Evolutionary conservation across 352 stramenopile species (phyloP), one percentile per base, ranked within the genome.

Genomic region (Sclerospora graminicola): DNA sequence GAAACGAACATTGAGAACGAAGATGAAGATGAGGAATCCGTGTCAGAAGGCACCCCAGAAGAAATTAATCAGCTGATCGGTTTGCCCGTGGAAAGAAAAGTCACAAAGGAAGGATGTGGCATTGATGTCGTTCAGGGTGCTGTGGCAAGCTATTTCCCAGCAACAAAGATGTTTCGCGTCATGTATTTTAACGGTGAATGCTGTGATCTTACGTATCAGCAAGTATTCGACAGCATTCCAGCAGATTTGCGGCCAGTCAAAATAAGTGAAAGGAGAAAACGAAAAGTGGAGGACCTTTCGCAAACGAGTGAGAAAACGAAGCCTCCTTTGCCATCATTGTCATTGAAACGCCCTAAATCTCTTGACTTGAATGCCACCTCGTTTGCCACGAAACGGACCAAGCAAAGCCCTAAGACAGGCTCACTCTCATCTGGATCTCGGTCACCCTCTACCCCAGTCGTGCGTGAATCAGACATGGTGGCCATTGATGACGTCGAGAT

Each of bases 81-180:
- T 0, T 59, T 70, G 14, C 56, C 55, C 8, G 60, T 88, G 15
- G 60, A 62, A 19, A 72, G 62, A 38, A 54, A 35, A 8, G 41
- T 69, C 21, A 42, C 56, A 18, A 66, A 59, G 27, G 53, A 60
- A 47, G 49, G 43, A 23, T 60, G 63, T 9, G 51, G 43, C 1
- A 41, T 56, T 26, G 53, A 70, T 32, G 43, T 37, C 18, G 54
- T 84, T 7, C 61, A 59, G 21, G 76, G 76, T 29, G 63, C 69
- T 1, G 73, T 89, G 15, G 69, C 68, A 29, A 67, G 58, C 24
- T 89, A 84, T 44, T 89, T 89, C 34, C 68, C 70, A n/a, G 76
- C 76, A 2, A 89, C 70, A 13, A 73, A 74, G 21, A 89, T 71
- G 64, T 89, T 81, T 40, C 70, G 76, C 7, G 64, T 89, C 8